Percentiles rank a stretch among this genome's conserved stretches.
These are phyloP conservation scores for Bocquillonia castaneifolia DNA, from an alignment of 441 rosid genomes.

Conservation along the genomic window DNA sequence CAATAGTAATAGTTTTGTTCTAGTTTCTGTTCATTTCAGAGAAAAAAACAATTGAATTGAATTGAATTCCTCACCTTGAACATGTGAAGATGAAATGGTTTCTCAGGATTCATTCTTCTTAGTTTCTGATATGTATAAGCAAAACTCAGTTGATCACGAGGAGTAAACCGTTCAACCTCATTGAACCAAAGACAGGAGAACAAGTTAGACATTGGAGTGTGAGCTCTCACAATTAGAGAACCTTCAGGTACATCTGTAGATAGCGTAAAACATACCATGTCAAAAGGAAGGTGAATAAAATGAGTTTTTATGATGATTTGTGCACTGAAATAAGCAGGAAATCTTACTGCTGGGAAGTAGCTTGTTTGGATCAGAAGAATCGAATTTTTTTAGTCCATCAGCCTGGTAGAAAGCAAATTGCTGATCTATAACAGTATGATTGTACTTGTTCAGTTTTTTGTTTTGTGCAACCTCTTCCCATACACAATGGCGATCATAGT, in stretches of 20 bases:
- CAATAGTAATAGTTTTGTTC: too few relatives aligned
- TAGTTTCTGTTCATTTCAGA: too few relatives aligned
- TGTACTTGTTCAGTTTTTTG: slow-evolving; percentile 81
- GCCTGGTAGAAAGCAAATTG: slow-evolving; percentile 73
- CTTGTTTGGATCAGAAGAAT: slow-evolving; percentile 65
- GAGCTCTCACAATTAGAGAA: slow-evolving; percentile 85
- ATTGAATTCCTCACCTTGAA: slow-evolving; percentile 70
- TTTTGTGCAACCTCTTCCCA: slow-evolving; percentile 93
- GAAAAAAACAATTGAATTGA: too few relatives aligned
- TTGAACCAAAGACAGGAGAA: slow-evolving; percentile 99
- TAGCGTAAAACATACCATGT: slow-evolving; percentile 13
- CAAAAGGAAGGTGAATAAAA: neutral
- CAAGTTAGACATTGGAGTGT: slow-evolving; percentile 95
- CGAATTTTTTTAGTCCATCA: slow-evolving; percentile 70
- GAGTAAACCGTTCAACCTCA: slow-evolving; percentile 92
- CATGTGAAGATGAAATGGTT: slow-evolving; percentile 89
- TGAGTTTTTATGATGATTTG: slow-evolving; percentile 2
- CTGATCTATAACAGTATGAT: slow-evolving; percentile 68
- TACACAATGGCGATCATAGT: slow-evolving; percentile 81
- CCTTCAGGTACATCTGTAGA: slow-evolving; percentile 96
- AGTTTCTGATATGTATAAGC: slow-evolving; percentile 84
- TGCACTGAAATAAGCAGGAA: neutral
- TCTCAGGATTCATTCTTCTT: slow-evolving; percentile 67
- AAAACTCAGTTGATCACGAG: slow-evolving; percentile 97
- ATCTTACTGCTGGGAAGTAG: slow-evolving; percentile 84